Conservation (phyloP, 2,329 filamentous ascomycete genomes). For the Laburnicola sp. region DNA sequence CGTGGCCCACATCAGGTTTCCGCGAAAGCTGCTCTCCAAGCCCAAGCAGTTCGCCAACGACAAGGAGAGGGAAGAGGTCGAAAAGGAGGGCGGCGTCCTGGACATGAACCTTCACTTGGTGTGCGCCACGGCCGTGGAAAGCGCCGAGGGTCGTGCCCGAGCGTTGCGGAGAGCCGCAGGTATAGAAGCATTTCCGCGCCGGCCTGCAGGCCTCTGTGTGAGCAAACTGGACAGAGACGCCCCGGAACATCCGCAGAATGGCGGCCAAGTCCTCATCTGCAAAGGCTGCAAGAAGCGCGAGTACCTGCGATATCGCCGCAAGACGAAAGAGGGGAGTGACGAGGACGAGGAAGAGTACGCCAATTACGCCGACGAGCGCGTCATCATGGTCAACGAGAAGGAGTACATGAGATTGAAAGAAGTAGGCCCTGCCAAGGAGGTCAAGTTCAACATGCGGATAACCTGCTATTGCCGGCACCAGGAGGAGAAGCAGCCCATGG, state of each 20-base stretch:
- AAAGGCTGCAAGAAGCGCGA: conserved; percentile 88
- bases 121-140: conserved; percentile 88
- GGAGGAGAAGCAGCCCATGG: conserved; percentile 74
- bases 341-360: conserved; percentile 87
- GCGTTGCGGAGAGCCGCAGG: conserved; percentile 66
- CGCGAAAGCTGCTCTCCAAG: conserved; percentile 89
- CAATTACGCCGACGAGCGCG: conserved; percentile 52
- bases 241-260: conserved; percentile 75
- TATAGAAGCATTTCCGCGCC: conserved; percentile 44
- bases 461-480: conserved; percentile 97
- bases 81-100: conserved; percentile 61
- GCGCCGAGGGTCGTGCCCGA: conserved; percentile 65
- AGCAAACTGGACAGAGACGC: conserved; percentile 59
- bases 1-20: conserved; percentile 80
- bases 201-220: conserved; percentile 45
- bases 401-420: conserved; percentile 43
- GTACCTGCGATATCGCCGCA: conserved; percentile 84
- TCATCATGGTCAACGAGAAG: conserved; percentile 47
- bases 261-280: conserved; percentile 93
- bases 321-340: conserved; percentile 77
- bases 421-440: conserved; percentile 62
- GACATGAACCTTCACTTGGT: conserved; percentile 59
- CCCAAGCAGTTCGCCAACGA: conserved; percentile 84
- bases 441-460: conserved; percentile 91
- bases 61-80: conserved; percentile 69